Evolutionary conservation across 2,329 filamentous ascomycete species (phyloP).

Genomic region (Aureobasidium namibiae): DNA sequence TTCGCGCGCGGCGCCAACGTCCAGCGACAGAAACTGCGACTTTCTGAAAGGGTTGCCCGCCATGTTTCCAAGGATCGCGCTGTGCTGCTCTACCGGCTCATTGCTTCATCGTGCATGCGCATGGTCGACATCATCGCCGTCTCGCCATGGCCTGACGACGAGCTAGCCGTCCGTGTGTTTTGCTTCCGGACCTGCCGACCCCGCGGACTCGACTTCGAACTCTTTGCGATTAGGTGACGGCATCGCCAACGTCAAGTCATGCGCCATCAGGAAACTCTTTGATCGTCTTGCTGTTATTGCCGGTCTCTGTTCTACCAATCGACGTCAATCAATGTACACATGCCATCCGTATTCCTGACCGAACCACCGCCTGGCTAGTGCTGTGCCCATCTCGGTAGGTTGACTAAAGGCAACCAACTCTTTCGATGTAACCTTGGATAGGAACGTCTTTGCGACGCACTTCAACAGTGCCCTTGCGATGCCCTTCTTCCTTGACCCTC

Average conservation of each 20-base stretch:
- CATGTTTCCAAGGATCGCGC: neutral
- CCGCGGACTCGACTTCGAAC: neutral
- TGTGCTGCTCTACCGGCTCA: slow-evolving; percentile 1
- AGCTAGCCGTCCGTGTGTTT: neutral
- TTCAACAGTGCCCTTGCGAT: slow-evolving; percentile 52
- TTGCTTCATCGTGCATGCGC: slow-evolving; percentile 9
- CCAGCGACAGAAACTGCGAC: neutral
- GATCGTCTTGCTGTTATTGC: neutral
- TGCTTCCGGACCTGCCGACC: neutral
- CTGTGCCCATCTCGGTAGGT: slow-evolving; percentile 54
- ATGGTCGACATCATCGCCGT: neutral
- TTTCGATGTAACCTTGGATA: slow-evolving; percentile 48
- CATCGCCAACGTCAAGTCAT: slow-evolving; percentile 1
- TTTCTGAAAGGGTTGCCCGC: slow-evolving; percentile 11
- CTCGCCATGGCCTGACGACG: neutral
- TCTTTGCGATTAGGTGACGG: neutral
- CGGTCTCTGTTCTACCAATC: too few species aligned
- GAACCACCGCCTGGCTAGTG: slow-evolving; percentile 51
- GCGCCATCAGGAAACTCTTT: neutral
- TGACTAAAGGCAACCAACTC: slow-evolving; percentile 55
- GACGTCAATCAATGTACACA: slow-evolving; percentile 46
- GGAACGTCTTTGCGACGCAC: slow-evolving; percentile 46
- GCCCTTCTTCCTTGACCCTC: slow-evolving; percentile 46
- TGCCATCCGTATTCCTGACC: slow-evolving; percentile 48
- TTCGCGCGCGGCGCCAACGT: neutral